Evolutionary conservation across 2,329 filamentous ascomycete species (phyloP).

Genomic region (Nemania diffusa): DNA sequence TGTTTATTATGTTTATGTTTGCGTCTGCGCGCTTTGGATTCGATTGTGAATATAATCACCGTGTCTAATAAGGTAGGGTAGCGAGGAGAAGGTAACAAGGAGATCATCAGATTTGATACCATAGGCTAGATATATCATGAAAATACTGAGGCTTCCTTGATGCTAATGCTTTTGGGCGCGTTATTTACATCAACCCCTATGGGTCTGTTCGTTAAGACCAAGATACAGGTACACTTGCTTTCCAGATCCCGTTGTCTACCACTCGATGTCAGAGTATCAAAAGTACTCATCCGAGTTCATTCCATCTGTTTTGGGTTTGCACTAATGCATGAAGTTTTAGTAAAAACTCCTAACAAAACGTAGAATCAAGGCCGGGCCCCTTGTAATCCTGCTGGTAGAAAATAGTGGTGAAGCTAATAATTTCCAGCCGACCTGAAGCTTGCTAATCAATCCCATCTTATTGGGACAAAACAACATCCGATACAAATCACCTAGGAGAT

Average conservation of each 20-base stretch:
- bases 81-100: neutral
- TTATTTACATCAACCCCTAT: slow-evolving; percentile 33
- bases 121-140: neutral
- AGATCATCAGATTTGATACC: neutral
- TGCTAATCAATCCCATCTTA: neutral
- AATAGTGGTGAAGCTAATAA: slow-evolving; percentile 6
- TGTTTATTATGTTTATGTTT: neutral
- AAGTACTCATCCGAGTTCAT: slow-evolving; percentile 38
- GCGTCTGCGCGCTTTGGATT: neutral
- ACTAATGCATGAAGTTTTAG: slow-evolving; percentile 9
- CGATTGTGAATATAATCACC: neutral
- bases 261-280: slow-evolving; percentile 37
- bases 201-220: slow-evolving; percentile 32
- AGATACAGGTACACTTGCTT: slow-evolving; percentile 35
- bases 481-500: slow-evolving; percentile 6
- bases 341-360: neutral
- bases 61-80: neutral
- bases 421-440: slow-evolving; percentile 1
- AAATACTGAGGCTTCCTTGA: slow-evolving; percentile 20
- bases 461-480: neutral
- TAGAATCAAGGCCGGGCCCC: slow-evolving; percentile 11
- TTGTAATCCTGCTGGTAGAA: slow-evolving; percentile 5
- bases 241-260: slow-evolving; percentile 33
- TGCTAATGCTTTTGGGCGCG: slow-evolving; percentile 6
- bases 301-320: slow-evolving; percentile 24